phyloP scores from a whole-genome alignment of 805 yeast genomes.

The Naumovozyma castellii region DNA sequence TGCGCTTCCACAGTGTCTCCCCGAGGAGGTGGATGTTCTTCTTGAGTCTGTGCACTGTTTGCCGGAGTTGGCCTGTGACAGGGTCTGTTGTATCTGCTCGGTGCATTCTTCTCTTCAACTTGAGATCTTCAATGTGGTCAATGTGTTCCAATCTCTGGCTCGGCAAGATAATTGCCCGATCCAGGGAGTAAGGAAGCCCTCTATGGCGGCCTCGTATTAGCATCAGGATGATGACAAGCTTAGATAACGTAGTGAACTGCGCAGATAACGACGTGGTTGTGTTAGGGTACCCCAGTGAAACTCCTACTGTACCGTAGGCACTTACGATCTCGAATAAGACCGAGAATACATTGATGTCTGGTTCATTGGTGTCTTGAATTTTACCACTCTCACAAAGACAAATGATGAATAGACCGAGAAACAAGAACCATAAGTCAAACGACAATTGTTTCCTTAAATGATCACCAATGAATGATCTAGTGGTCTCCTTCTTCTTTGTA shows the following conservation, averaged over 20 bases:
- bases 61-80: background rate
- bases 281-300: slow-evolving; percentile 73
- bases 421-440: slow-evolving; percentile 90
- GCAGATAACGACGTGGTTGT: slow-evolving; percentile 63
- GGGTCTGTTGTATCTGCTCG: background rate
- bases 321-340: slow-evolving; percentile 81
- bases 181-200: slow-evolving; percentile 87
- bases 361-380: slow-evolving; percentile 36
- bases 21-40: too few relatives aligned
- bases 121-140: slow-evolving; percentile 45
- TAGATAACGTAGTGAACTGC: slow-evolving; percentile 62
- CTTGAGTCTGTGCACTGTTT: too few relatives aligned
- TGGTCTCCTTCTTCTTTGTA: slow-evolving; percentile 25
- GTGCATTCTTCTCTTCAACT: slow-evolving; percentile 1
- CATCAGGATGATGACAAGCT: slow-evolving; percentile 76
- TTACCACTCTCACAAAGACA: slow-evolving; percentile 77
- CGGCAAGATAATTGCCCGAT: slow-evolving; percentile 85
- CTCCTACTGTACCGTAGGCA: slow-evolving; percentile 94
- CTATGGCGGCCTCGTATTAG: slow-evolving; percentile 93
- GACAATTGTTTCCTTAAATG: slow-evolving; percentile 87
- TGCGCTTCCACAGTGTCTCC: too few relatives aligned
- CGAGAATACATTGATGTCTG: slow-evolving; percentile 55
- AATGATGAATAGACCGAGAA: slow-evolving; percentile 73
- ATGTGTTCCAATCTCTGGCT: slow-evolving; percentile 51
- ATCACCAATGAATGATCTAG: slow-evolving; percentile 60